Evolutionary conservation across 2,329 filamentous ascomycete species (phyloP), one percentile per base, ranked within the genome.

Genomic region (Colletotrichum theobromicola): DNA sequence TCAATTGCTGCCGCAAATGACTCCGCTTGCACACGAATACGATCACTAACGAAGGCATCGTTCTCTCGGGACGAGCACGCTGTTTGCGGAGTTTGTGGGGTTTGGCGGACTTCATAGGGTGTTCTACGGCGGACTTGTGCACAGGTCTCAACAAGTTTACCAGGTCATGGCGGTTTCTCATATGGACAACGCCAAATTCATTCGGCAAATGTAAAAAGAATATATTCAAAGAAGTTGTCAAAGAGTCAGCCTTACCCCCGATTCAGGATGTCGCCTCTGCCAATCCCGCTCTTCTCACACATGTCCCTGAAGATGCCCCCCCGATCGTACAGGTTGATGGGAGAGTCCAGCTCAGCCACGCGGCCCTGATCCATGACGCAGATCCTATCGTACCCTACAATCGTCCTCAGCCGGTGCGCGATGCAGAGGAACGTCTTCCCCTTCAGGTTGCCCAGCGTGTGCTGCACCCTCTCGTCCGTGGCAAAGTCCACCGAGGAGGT

Each of bases 351-450:
- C 84, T 95, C 93, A 1, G 89, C 91, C 77, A 95, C 93, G 18
- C 83, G 81, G 2, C 94, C 93, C 67, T 88, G 84, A 76, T 94
- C 93, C 92, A 95, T 93, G 65, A 95, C 94, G 74, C 92, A 91
- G 76, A 95, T 94, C 16, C 92, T 87, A 81, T 95, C 93, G 79
- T 94, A 95, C 37, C 88, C 87, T 70, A 94, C 91, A 72, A 95
- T 93, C 0, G 93, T 94, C 80, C 91, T 90, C 9, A 80, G 72
- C 7, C 78, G 70, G 35, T 78, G 70, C 21, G 93, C 93, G 81
- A 95, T 94, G 93, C 73, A 95, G 94, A 83, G 92, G 24, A 93
- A 82, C 2, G 91, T 93, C 57, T 60, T 60, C 12, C 6, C 87
- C 87, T 67, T 89, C 89, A 4, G 85, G 85, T 87, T 93, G 93